Evolutionary conservation across 768 basidiomycete genomes (phyloP).

Genomic region (Galerina sulciceps): DNA sequence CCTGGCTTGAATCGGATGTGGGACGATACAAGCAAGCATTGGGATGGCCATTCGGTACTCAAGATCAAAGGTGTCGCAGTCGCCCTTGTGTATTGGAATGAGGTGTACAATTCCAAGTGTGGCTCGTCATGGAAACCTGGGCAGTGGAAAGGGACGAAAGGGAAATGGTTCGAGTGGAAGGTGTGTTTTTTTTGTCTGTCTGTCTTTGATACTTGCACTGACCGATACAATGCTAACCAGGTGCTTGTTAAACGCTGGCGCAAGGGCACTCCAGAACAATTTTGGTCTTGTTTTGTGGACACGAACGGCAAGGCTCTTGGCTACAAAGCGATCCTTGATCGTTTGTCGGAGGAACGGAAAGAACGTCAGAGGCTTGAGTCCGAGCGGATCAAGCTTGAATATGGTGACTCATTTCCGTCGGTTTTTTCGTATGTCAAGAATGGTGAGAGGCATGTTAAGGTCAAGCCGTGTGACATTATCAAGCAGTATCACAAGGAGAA

Average conservation of each 20-base stretch:
- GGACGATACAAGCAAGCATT: conserved; percentile 26
- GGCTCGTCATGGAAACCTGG: background rate
- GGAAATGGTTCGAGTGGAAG: background rate
- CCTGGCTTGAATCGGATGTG: conserved; percentile 25
- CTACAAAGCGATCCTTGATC: conserved; percentile 1
- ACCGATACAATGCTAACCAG: background rate
- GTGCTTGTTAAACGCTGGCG: background rate
- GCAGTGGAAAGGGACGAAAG: background rate
- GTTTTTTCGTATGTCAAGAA: conserved; percentile 8
- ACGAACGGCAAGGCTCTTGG: background rate
- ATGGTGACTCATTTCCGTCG: background rate
- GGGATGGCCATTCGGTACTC: conserved; percentile 21
- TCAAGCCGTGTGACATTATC: background rate
- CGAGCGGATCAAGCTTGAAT: conserved; percentile 1
- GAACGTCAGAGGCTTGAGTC: background rate
- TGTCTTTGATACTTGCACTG: background rate
- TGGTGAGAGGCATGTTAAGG: background rate
- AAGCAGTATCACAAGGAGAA: conserved; percentile 4
- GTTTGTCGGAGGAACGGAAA: background rate
- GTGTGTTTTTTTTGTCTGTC: background rate
- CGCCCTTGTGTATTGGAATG: conserved; percentile 22
- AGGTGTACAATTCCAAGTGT: conserved; percentile 7
- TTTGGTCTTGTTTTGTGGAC: conserved; percentile 11
- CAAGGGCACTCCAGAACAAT: background rate
- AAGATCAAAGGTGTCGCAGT: conserved; percentile 15